Percentiles rank a stretch among this genome's conserved stretches.
These are phyloP conservation scores for Annulohypoxylon moriforme DNA, from an alignment of 495 filamentous ascomycete genomes.

Conservation along the genomic window DNA sequence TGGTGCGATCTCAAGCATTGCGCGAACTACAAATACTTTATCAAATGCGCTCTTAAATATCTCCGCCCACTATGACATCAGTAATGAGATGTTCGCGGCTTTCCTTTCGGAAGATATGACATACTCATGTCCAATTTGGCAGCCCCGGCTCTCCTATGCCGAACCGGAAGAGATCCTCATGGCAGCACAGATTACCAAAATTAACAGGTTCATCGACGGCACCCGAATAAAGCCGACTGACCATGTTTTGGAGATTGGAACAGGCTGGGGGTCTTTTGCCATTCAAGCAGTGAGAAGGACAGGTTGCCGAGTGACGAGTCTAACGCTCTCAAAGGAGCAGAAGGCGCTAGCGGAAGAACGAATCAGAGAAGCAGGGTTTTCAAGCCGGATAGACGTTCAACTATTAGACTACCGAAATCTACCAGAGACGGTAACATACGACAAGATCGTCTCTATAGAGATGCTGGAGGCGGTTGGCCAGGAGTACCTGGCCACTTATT, in stretches of 20 bases:
- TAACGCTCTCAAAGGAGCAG: constrained; percentile 72
- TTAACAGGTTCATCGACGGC: constrained; percentile 68
- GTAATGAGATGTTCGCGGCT: constrained; percentile 77
- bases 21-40: constrained; percentile 71
- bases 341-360: constrained; percentile 68
- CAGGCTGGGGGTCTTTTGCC: constrained; percentile 75
- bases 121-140: constrained; percentile 79
- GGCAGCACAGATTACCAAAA: constrained; percentile 73
- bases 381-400: constrained; percentile 65
- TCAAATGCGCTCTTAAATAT: constrained; percentile 73
- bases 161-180: constrained; percentile 64
- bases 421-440: constrained; percentile 65
- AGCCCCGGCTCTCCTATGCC: constrained; percentile 41
- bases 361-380: constrained; percentile 64
- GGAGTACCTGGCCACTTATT: constrained; percentile 71
- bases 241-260: constrained; percentile 76
- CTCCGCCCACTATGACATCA: constrained; percentile 78
- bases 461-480: constrained; percentile 80
- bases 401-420: constrained; percentile 71
- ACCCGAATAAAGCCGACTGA: constrained; percentile 70
- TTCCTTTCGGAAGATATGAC: constrained; percentile 81
- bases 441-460: constrained; percentile 77
- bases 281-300: constrained; percentile 69
- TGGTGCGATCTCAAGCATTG: constrained; percentile 61
- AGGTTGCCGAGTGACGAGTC: constrained; percentile 70